phyloP scores from a whole-genome alignment of 2,329 filamentous ascomycete species.

The Botrytis aclada region DNA sequence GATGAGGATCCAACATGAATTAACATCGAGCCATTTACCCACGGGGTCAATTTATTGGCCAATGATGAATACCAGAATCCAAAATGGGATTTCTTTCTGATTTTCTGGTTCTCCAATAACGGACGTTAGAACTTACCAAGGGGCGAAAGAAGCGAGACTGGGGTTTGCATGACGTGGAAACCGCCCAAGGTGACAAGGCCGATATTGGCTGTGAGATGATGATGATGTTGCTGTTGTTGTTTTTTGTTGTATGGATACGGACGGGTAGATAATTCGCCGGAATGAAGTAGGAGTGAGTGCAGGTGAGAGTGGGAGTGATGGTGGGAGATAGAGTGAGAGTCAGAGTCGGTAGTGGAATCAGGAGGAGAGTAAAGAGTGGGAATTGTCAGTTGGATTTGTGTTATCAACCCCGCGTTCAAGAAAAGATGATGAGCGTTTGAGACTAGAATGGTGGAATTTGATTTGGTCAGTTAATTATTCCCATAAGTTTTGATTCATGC shows the following conservation, averaged over 20 bases:
- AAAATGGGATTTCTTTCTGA: background rate
- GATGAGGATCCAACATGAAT: slow-evolving; percentile 6
- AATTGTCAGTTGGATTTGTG: background rate
- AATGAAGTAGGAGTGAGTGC: background rate
- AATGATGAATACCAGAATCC: slow-evolving; percentile 2
- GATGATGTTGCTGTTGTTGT: background rate
- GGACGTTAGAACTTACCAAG: slow-evolving; percentile 32
- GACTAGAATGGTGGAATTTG: background rate
- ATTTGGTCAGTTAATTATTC: background rate
- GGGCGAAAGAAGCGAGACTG: slow-evolving; percentile 26
- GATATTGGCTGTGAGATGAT: background rate
- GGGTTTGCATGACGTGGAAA: slow-evolving; percentile 32
- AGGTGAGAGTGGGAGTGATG: background rate
- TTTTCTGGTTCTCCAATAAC: slow-evolving; percentile 8
- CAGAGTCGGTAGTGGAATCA: background rate
- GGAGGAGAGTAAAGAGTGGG: background rate
- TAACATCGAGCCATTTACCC: slow-evolving; percentile 23
- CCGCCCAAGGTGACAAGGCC: background rate
- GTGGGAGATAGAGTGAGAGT: background rate
- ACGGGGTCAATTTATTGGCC: slow-evolving; percentile 26
- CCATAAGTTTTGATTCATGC: background rate
- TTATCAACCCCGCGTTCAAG: background rate
- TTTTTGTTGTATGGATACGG: background rate
- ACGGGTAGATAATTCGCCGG: background rate
- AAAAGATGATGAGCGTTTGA: background rate